These are phyloP conservation scores for Inonotus obliquus DNA, from an alignment of 1,284 basidiomycete genomes.

Conservation along the genomic window DNA sequence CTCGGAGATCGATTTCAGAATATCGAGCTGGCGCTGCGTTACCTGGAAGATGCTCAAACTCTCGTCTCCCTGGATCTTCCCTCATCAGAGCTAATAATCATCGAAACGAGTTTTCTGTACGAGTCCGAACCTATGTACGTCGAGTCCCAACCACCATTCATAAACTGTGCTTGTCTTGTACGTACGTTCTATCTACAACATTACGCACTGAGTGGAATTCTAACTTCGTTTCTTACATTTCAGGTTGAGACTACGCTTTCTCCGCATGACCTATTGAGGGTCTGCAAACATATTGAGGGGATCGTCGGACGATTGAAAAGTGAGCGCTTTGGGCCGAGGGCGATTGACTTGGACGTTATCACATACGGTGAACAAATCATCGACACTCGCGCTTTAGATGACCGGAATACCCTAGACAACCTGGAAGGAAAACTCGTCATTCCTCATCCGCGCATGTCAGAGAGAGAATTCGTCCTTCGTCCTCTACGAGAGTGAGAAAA, in stretches of 20 bases:
- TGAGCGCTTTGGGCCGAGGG: conserved; percentile 83
- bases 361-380: conserved; percentile 68
- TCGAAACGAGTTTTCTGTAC: conserved; percentile 90
- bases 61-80: conserved; percentile 26
- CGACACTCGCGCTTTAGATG: conserved; percentile 48
- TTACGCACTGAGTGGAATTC: not conserved
- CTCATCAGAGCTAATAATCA: conserved; percentile 38
- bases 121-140: conserved; percentile 97
- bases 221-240: conserved; percentile 1
- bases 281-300: conserved; percentile 75
- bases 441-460: conserved; percentile 79
- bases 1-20: conserved; percentile 86
- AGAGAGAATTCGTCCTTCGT: conserved; percentile 90
- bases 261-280: conserved; percentile 57
- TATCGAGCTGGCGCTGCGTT: conserved; percentile 70
- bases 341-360: conserved; percentile 89
- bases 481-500: conserved; percentile 79
- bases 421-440: conserved; percentile 66
- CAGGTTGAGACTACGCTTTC: conserved; percentile 73
- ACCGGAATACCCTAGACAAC: conserved; percentile 41
- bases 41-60: conserved; percentile 38
- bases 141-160: conserved; percentile 82
- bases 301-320: conserved; percentile 80
- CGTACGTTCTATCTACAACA: conserved; percentile 25
- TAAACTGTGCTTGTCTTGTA: conserved; percentile 89